phyloP scores from a whole-genome alignment of 139 green algal genomes.

The Volvox reticuliferus region DNA sequence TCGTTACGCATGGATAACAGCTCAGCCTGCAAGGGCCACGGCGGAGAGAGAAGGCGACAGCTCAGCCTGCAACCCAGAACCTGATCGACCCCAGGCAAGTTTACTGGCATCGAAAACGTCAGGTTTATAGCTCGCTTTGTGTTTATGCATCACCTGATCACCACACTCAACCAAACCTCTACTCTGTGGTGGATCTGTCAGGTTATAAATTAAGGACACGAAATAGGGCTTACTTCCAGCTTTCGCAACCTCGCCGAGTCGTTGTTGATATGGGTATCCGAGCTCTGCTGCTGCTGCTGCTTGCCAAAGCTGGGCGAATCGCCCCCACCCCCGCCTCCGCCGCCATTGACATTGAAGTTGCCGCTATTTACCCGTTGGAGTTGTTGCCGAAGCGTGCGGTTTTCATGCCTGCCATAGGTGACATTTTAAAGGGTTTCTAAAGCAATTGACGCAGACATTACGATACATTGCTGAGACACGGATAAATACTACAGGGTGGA shows the following conservation, averaged over 20 bases:
- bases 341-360: background rate
- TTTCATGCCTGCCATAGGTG: slow-evolving; percentile 10
- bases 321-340: background rate
- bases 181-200: too few relatives aligned
- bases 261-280: background rate
- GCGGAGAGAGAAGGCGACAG: background rate
- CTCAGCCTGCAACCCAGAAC: too few relatives aligned
- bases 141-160: too few relatives aligned
- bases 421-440: too few relatives aligned
- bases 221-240: slow-evolving; percentile 20
- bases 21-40: background rate
- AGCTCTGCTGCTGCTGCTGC: background rate
- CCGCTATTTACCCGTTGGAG: slow-evolving; percentile 23
- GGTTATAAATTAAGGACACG: too few relatives aligned
- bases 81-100: too few relatives aligned
- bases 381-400: slow-evolving; percentile 40
- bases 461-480: too few relatives aligned
- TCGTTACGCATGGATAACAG: slow-evolving; percentile 14
- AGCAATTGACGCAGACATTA: too few relatives aligned
- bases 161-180: too few relatives aligned
- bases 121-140: too few relatives aligned
- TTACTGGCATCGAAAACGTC: too few relatives aligned
- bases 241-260: slow-evolving; percentile 15
- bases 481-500: too few relatives aligned
- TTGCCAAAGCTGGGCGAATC: background rate